Evolutionary conservation across 2,329 filamentous ascomycete genomes (phyloP), one percentile per base, ranked within the genome.

Genomic region (Ilyonectria destructans): DNA sequence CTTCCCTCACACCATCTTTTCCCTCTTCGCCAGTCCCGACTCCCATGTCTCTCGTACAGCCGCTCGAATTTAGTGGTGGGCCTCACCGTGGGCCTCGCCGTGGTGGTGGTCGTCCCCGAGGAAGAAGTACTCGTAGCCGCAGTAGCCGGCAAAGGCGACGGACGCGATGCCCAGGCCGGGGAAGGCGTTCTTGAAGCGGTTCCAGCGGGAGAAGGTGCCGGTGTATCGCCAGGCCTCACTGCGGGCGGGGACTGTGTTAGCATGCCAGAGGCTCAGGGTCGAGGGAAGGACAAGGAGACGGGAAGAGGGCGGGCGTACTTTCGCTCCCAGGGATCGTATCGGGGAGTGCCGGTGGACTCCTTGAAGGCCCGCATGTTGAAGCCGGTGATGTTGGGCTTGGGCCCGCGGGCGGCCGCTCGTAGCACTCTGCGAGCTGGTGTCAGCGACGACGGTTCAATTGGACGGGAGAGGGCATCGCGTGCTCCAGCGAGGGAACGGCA

Each of bases 141-240:
- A 94, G 85, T 99, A 99, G 71, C 86, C 91, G 57, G 92, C 90
- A 82, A 99, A 99, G 52, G 96, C 95, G 68, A 96, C 95, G 6
- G 93, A 93, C 35, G 95, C 96, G 76, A 96, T 97, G 72, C 96
- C 96, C 77, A 99, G 88, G 69, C 96, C 96, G 43, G 96, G 96
- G 80, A 99, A 94, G 71, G 90, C 87, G 77, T 89, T 86, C 85
- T 92, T 95, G 87, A 98, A 96, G 76, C 96, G 92, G 85, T 97
- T 97, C 85, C 87, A 93, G 77, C 96, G 90, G 73, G 91, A 92
- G 87, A 98, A 98, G 62, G 90, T 91, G 71, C 96, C 96, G 40
- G 89, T 91, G 87, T 97, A 98, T 83, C 96, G 90, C 96, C 96
- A 99, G 80, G 93, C 89, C 86, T 99, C 96, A 80, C 96, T 99